Evolutionary conservation across 2,329 filamentous ascomycete genomes (phyloP), one percentile per base, ranked within the genome.

Genomic region (Fonsecaea multimorphosa): DNA sequence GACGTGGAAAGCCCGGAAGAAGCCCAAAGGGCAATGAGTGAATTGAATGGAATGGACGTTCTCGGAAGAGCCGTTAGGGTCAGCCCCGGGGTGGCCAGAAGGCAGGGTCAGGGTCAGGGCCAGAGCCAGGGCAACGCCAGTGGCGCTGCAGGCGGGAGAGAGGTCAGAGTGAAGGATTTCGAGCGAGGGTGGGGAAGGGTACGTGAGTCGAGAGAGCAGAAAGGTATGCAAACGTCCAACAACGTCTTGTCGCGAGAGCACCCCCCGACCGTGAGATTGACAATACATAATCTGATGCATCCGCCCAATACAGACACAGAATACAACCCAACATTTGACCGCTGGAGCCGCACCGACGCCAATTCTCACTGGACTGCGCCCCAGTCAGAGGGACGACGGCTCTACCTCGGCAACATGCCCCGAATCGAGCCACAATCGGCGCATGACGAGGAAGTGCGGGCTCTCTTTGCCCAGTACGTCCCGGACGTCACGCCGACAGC

Each of bases 41-140:
- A 82, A 12, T 78, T 91, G 51, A 80, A 85, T 62, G 84, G 84
- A 19, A 80, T 79, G 22, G 77, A 81, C 12, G 78, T 91, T 34
- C 81, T 85, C 14, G 85, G 85, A 29, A 83, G 89, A 7, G 79
- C 83, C 0, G 77, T 91, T 60, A 89, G 86, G 75, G 85, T 91
- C 69, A 87, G 87, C 40, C 87, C 86, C 0, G 88, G 88, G 70
- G 81, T 88, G 65, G 84, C 85, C n/a, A 63, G 54, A 57, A 52
- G 64, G 14, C 61, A 59, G 14, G 49, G 49, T 5, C 61, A 59
- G 14, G 49, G 49, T 5, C 29, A 31, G 29, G 36, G 40, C 19
- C 57, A 58, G 14, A 58, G 53, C n/a, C 38, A 63, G 31, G 27
- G 40, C 31, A 19, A 44, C 5, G 60, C 46, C 29, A 52, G 61